Percentiles rank a stretch among this genome's conserved stretches.
These are phyloP conservation scores for Herpetomonas muscarum DNA, from an alignment of 208 protist genomes.

Conservation along the genomic window DNA sequence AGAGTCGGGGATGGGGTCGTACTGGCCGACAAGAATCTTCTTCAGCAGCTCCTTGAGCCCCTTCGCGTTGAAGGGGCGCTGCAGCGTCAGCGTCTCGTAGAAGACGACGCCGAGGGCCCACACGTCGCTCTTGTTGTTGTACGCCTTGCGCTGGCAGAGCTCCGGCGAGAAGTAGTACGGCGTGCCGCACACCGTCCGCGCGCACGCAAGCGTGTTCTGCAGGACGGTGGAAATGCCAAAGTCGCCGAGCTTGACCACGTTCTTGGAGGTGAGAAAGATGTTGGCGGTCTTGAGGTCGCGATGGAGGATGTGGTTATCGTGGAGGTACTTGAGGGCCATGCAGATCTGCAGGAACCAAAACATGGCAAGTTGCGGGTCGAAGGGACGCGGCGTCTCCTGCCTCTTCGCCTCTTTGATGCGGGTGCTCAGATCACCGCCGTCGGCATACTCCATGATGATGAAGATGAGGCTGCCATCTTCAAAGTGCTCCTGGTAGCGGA, in stretches of 20 bases:
- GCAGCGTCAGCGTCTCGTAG: slow-evolving; percentile 89
- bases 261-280: slow-evolving; percentile 84
- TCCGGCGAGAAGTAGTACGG: slow-evolving; percentile 96
- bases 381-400: slow-evolving; percentile 50
- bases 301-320: slow-evolving; percentile 91
- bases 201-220: slow-evolving; percentile 89
- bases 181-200: slow-evolving; percentile 94
- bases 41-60: slow-evolving; percentile 88
- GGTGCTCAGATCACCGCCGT: slow-evolving; percentile 82
- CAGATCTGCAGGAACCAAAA: slow-evolving; percentile 91
- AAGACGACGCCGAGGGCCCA: slow-evolving; percentile 91
- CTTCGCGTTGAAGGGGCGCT: slow-evolving; percentile 86
- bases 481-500: slow-evolving; percentile 90
- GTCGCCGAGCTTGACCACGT: slow-evolving; percentile 87
- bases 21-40: slow-evolving; percentile 86
- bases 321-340: slow-evolving; percentile 90
- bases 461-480: slow-evolving; percentile 84
- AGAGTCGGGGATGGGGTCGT: slow-evolving; percentile 77
- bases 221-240: slow-evolving; percentile 93
- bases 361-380: slow-evolving; percentile 86
- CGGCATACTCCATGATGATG: slow-evolving; percentile 93
- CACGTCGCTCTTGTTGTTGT: slow-evolving; percentile 94
- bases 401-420: slow-evolving; percentile 90
- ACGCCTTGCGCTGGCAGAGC: slow-evolving; percentile 92
- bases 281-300: slow-evolving; percentile 91